These are phyloP conservation scores for Alloteropsis semialata DNA, from an alignment of 176 grass and related monocot genomes.

Conservation along the genomic window DNA sequence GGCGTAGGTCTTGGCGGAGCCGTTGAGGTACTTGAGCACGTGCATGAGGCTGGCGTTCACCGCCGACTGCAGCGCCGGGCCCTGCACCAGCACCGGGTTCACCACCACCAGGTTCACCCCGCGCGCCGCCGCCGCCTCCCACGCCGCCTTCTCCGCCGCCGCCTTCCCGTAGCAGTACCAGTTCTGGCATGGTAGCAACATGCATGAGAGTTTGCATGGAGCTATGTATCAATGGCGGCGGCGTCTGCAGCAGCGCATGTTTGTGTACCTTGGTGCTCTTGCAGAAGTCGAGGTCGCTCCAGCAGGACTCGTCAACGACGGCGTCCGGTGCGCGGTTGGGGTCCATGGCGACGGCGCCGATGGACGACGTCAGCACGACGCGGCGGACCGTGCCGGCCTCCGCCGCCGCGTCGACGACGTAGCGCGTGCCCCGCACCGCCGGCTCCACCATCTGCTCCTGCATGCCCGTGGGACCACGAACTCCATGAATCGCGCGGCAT, in stretches of 20 bases:
- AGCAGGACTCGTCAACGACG: slow-evolving; percentile 84
- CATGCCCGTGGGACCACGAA: neutral
- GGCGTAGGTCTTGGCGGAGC: slow-evolving; percentile 49
- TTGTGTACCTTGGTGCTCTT: slow-evolving; percentile 50
- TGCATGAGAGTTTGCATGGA: too few species aligned
- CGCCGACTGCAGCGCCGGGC: slow-evolving; percentile 62
- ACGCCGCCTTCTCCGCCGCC: slow-evolving; percentile 65
- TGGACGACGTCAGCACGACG: slow-evolving; percentile 81
- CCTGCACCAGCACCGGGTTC: slow-evolving; percentile 68
- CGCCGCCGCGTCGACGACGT: slow-evolving; percentile 71
- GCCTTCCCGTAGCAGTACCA: slow-evolving; percentile 93
- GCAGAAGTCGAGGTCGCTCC: slow-evolving; percentile 91
- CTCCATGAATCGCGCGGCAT: too few species aligned
- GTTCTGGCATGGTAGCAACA: slow-evolving; percentile 16
- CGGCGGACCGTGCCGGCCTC: slow-evolving; percentile 55
- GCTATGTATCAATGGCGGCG: too few species aligned
- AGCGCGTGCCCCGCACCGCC: slow-evolving; percentile 60
- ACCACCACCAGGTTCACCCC: slow-evolving; percentile 64
- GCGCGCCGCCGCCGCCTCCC: slow-evolving; percentile 48
- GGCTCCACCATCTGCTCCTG: slow-evolving; percentile 87
- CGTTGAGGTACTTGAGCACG: slow-evolving; percentile 81
- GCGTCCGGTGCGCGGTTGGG: slow-evolving; percentile 47
- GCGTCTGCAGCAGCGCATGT: too few species aligned
- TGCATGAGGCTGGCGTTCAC: slow-evolving; percentile 78
- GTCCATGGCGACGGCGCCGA: slow-evolving; percentile 81